Evolutionary conservation across 768 basidiomycete species (phyloP), one percentile per base, ranked within the genome.

Genomic region (Mycena sanguinolenta): DNA sequence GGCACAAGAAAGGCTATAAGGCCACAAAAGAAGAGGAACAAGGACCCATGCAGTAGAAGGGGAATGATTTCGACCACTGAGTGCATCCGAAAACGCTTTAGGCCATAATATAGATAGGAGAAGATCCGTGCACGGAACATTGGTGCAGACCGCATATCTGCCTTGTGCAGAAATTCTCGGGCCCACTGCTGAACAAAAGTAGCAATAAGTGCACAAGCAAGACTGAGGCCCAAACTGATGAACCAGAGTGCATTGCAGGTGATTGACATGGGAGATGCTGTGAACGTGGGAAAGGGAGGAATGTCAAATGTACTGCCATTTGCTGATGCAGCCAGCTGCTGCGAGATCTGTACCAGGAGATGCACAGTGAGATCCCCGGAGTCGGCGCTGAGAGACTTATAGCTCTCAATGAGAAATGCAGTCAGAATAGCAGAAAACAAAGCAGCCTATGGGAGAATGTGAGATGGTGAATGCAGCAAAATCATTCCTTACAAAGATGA

Each of bases 161-260:
- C n/a, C n/a, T n/a, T n/a, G n/a, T n/a, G n/a, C n/a, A n/a, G n/a
- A n/a, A n/a, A n/a, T n/a, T n/a, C n/a, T n/a, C n/a, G n/a, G n/a
- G n/a, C n/a, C n/a, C n/a, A n/a, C n/a, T n/a, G n/a, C n/a, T n/a
- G n/a, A n/a, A n/a, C n/a, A 30, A 54, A 30, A 3, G 52, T 54
- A 8, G 52, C 52, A 9, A 32, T 30, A 54, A 54, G 52, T 28
- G 52, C 52, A 23, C 52, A 54, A 16, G 52, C 23, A 16, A 54
- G 52, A 32, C 52, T 54, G 28, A 54, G 52, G n/a, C 52, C 27
- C 2, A 54, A 30, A 28, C 52, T 54, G 52, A 54, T 54, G 28
- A 54, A 54, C 52, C 52, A 54, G 2, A 54, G 28, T 2, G 21
- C 32, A 28, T 54, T 54, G 52, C 52, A 54, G 13, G 32, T 19